phyloP scores from a whole-genome alignment of 2,329 filamentous ascomycete species.

The Alternaria brassicae region DNA sequence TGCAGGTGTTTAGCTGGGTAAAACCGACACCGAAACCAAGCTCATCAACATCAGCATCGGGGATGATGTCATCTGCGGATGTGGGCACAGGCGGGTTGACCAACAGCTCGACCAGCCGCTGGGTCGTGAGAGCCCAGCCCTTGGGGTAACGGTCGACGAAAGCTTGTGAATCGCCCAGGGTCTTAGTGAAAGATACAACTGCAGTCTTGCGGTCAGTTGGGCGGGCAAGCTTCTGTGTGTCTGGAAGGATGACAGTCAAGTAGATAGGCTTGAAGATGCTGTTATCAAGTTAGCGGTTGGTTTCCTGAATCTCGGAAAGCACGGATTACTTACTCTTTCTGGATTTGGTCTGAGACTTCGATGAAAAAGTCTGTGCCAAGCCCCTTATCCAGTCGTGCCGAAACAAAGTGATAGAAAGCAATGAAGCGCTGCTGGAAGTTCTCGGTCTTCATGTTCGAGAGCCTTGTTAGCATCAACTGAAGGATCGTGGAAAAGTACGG shows the following conservation, averaged over 20 bases:
- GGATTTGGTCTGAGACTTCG: conserved; percentile 79
- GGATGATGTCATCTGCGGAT: conserved; percentile 74
- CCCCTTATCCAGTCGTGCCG: conserved; percentile 78
- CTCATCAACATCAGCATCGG: conserved; percentile 92
- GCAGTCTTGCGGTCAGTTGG: conserved; percentile 92
- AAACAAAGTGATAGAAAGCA: conserved; percentile 92
- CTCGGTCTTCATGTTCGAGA: conserved; percentile 78
- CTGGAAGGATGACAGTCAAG: conserved; percentile 82
- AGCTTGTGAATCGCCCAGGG: conserved; percentile 81
- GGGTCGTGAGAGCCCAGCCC: conserved; percentile 90
- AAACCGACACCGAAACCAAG: conserved; percentile 94
- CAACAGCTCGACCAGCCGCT: conserved; percentile 85
- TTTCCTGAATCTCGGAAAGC: background rate
- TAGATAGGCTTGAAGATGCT: conserved; percentile 86
- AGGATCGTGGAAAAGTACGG: conserved; percentile 82
- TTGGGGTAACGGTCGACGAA: conserved; percentile 75
- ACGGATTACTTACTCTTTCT: conserved; percentile 63
- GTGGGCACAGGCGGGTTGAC: conserved; percentile 81
- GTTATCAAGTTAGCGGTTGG: conserved; percentile 24
- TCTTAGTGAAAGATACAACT: conserved; percentile 92
- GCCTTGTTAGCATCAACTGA: conserved; percentile 77
- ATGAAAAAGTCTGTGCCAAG: conserved; percentile 94
- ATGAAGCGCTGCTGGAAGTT: conserved; percentile 86
- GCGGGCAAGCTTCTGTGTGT: conserved; percentile 85
- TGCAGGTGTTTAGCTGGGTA: conserved; percentile 91